phyloP scores from a whole-genome alignment of 2,329 filamentous ascomycete genomes.

The Fusarium ramigenum region DNA sequence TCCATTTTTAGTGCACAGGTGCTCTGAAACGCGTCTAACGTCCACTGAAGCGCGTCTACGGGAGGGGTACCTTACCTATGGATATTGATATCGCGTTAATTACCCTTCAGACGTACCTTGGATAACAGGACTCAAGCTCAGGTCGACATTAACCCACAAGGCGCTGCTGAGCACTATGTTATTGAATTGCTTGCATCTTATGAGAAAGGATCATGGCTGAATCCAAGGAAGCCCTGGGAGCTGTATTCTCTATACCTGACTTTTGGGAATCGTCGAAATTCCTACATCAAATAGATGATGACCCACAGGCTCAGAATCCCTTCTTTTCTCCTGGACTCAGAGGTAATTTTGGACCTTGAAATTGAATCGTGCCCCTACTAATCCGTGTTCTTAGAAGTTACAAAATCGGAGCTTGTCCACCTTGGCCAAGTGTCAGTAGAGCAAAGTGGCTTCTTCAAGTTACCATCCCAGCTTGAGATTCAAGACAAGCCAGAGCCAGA shows the following conservation, averaged over 20 bases:
- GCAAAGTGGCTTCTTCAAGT: slow-evolving; percentile 47
- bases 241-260: slow-evolving; percentile 72
- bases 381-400: slow-evolving; percentile 1
- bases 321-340: slow-evolving; percentile 58
- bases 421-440: slow-evolving; percentile 35
- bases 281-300: slow-evolving; percentile 47
- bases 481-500: neutral
- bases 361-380: neutral
- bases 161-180: slow-evolving; percentile 13
- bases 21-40: slow-evolving; percentile 20
- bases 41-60: slow-evolving; percentile 30
- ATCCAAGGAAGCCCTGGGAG: slow-evolving; percentile 56
- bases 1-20: slow-evolving; percentile 14
- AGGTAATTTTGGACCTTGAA: slow-evolving; percentile 36
- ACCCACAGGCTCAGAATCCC: slow-evolving; percentile 28
- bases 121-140: neutral
- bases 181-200: slow-evolving; percentile 1
- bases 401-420: slow-evolving; percentile 26
- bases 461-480: slow-evolving; percentile 27
- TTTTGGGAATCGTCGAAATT: slow-evolving; percentile 66
- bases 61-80: neutral
- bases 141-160: neutral
- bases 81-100: slow-evolving; percentile 22
- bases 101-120: neutral
- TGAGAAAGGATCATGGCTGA: slow-evolving; percentile 44